These are phyloP conservation scores for Candida sojae DNA, from an alignment of 1,139 yeast genomes.

Conservation along the genomic window DNA sequence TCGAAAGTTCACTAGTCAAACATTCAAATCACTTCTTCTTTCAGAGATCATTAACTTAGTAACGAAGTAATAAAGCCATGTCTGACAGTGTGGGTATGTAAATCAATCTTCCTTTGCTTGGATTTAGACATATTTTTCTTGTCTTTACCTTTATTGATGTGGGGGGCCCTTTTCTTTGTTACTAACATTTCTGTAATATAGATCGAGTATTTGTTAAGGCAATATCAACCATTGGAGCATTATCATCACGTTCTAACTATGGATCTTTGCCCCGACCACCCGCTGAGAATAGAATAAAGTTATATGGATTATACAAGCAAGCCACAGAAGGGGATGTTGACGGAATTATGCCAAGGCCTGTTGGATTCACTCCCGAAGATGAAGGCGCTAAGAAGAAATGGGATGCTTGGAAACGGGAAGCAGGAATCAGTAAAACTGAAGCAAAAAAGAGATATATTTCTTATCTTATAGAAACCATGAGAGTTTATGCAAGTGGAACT, in stretches of 20 bases:
- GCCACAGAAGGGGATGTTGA: slow-evolving; percentile 86
- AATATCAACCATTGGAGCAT: slow-evolving; percentile 71
- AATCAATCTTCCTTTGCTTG: neutral
- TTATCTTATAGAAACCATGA: slow-evolving; percentile 72
- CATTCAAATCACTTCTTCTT: no score
- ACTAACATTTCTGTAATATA: slow-evolving; percentile 16
- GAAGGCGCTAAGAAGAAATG: slow-evolving; percentile 73
- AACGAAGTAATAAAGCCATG: slow-evolving; percentile 6
- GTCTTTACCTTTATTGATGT: no score
- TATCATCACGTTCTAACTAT: slow-evolving; percentile 67
- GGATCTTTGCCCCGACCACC: slow-evolving; percentile 83
- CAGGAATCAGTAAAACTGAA: slow-evolving; percentile 68
- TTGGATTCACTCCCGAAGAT: slow-evolving; percentile 60
- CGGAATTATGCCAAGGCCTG: slow-evolving; percentile 66
- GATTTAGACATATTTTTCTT: neutral
- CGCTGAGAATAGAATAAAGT: slow-evolving; percentile 63
- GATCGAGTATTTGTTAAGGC: slow-evolving; percentile 84
- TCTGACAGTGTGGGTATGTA: slow-evolving; percentile 18
- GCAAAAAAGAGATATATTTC: slow-evolving; percentile 74
- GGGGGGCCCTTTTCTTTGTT: neutral
- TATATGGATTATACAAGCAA: slow-evolving; percentile 84
- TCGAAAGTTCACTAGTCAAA: no score
- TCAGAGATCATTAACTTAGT: no score
- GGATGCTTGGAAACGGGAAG: slow-evolving; percentile 84
- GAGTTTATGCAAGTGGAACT: slow-evolving; percentile 66